A percentile compares a stretch with the other conserved stretches of the same genome.
phyloP scores from a whole-genome alignment of 2,329 filamentous ascomycete species.

The Gyromitra esculenta region DNA sequence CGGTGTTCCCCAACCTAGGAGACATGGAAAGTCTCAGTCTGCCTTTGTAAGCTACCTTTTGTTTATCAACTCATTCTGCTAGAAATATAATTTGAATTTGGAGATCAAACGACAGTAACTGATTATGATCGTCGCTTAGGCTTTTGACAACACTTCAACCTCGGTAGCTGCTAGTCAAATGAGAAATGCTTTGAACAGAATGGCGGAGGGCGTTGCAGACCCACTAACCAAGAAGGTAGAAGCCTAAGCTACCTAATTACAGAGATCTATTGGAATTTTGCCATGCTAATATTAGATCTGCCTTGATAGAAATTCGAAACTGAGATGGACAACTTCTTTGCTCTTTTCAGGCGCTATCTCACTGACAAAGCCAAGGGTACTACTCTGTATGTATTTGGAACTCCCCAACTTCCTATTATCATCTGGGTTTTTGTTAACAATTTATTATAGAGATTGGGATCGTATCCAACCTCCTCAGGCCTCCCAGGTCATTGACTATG shows the following conservation, averaged over 20 bases:
- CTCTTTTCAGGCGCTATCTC: conserved; percentile 95
- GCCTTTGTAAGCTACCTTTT: conserved; percentile 65
- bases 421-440: conserved; percentile 11
- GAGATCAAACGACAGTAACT: background rate
- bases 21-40: conserved; percentile 68
- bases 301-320: conserved; percentile 83
- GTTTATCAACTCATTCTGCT: background rate
- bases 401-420: background rate
- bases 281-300: conserved; percentile 21
- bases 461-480: conserved; percentile 93
- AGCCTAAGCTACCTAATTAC: conserved; percentile 48
- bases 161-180: conserved; percentile 98
- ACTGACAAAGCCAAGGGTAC: conserved; percentile 99
- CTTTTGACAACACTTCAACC: conserved; percentile 99
- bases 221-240: conserved; percentile 81
- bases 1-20: conserved; percentile 62
- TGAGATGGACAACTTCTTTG: conserved; percentile 99
- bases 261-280: background rate
- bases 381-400: conserved; percentile 70
- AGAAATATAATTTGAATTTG: background rate
- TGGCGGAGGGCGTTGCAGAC: conserved; percentile 89
- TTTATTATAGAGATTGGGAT: conserved; percentile 80
- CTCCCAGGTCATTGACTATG: conserved; percentile 94
- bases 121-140: conserved; percentile 66
- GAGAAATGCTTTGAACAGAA: conserved; percentile 94